These are phyloP conservation scores for Globisporangium orthogonon DNA, from an alignment of 352 stramenopile genomes.

Conservation along the genomic window DNA sequence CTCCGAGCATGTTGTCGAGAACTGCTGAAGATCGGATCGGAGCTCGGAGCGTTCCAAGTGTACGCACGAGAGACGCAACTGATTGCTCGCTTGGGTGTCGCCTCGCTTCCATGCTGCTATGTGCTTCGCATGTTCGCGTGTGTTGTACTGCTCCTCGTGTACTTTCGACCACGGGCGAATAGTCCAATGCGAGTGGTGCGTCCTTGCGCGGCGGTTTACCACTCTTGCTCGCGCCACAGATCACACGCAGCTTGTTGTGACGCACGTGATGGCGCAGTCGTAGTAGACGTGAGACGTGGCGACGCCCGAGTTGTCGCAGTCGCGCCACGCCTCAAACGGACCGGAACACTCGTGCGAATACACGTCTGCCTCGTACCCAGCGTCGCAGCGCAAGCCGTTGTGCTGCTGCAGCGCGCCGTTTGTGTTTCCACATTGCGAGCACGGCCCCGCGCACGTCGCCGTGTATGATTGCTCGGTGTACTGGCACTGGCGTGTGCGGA, in stretches of 20 bases:
- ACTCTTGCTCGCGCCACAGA: background rate
- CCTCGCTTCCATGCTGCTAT: background rate
- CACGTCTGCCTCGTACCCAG: slow-evolving; percentile 40
- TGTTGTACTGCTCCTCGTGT: too few relatives aligned
- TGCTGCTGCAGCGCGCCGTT: slow-evolving; percentile 39
- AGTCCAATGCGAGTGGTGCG: too few relatives aligned
- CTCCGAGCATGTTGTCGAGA: too few relatives aligned
- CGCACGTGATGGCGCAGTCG: slow-evolving; percentile 55
- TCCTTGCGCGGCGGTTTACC: too few relatives aligned
- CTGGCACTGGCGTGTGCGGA: slow-evolving; percentile 52
- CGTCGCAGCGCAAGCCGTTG: slow-evolving; percentile 21
- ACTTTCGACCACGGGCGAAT: too few relatives aligned
- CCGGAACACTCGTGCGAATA: slow-evolving; percentile 38
- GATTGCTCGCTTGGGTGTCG: too few relatives aligned
- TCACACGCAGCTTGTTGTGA: slow-evolving; percentile 39
- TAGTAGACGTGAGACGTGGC: slow-evolving; percentile 40
- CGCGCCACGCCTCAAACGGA: slow-evolving; percentile 36
- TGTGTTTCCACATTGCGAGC: slow-evolving; percentile 38
- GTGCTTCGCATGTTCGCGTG: background rate
- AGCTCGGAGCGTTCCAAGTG: too few relatives aligned
- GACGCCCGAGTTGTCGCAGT: slow-evolving; percentile 37
- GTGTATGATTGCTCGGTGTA: slow-evolving; percentile 42
- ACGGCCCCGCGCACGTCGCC: slow-evolving; percentile 43
- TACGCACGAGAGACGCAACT: too few relatives aligned
- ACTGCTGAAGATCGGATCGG: background rate